Evolutionary conservation across 2,329 filamentous ascomycete genomes (phyloP).

Genomic region (Hypocreales sp.): DNA sequence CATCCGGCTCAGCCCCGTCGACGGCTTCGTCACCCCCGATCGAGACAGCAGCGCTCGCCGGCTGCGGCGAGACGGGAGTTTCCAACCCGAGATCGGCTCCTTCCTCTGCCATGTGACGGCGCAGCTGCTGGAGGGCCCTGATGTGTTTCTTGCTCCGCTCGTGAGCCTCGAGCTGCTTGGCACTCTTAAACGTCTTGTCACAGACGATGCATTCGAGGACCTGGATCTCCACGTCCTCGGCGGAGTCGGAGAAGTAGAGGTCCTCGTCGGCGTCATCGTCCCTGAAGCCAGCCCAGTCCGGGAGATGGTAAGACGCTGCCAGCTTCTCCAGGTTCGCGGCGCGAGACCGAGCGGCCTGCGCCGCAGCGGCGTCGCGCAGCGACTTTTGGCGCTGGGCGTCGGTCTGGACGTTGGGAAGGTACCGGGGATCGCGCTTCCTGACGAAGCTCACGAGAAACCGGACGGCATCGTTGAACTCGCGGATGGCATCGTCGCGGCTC

Average conservation of each 20-base stretch:
- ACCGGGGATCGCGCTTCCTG: constrained; percentile 80
- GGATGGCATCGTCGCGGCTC: constrained; percentile 62
- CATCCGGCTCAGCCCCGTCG: no score
- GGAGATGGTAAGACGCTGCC: constrained; percentile 45
- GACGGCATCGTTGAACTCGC: constrained; percentile 88
- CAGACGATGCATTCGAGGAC: constrained; percentile 65
- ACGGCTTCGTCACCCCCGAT: no score
- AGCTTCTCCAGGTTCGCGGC: constrained; percentile 68
- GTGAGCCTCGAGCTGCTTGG: constrained; percentile 80
- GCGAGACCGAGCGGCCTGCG: constrained; percentile 70
- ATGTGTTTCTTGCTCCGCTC: constrained; percentile 94
- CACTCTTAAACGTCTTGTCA: constrained; percentile 70
- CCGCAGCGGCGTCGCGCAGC: constrained; percentile 62
- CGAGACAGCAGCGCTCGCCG: no score
- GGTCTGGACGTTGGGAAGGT: constrained; percentile 58
- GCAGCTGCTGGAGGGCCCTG: constrained; percentile 70
- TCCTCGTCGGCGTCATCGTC: constrained; percentile 35
- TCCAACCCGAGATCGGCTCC: constrained; percentile 44
- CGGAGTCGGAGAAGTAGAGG: constrained; percentile 46
- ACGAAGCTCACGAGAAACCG: constrained; percentile 75
- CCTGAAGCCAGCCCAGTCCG: constrained; percentile 58
- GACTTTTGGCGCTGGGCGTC: constrained; percentile 68
- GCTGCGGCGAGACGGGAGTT: constrained; percentile 1
- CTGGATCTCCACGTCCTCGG: constrained; percentile 38
- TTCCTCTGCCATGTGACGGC: constrained; percentile 70